Percentiles rank a stretch among this genome's conserved stretches.
Conservation (phyloP, 1,139 yeast genomes). For the Magnusiomyces fungicola region DNA sequence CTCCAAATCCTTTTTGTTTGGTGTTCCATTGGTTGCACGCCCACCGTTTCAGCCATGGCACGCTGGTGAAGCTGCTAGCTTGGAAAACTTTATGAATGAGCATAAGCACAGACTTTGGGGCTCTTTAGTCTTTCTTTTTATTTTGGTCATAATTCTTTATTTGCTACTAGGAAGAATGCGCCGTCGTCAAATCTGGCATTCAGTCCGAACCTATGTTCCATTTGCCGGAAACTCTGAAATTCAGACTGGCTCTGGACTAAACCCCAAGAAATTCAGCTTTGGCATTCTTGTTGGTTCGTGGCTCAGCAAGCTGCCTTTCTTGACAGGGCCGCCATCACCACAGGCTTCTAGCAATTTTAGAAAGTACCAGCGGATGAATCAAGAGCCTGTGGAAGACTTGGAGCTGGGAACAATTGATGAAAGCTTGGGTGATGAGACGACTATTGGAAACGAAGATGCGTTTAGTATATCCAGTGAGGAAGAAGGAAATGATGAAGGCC, state of each 20-base stretch:
- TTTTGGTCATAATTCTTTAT: constrained; percentile 40
- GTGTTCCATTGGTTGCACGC: not conserved
- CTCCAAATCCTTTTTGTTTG: not conserved
- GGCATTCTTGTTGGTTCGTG: not conserved
- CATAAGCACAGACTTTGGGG: constrained; percentile 53
- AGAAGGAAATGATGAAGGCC: no score
- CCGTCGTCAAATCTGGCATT: constrained; percentile 28
- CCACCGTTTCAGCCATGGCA: not conserved
- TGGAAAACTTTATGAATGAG: constrained; percentile 27
- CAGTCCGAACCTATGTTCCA: constrained; percentile 20
- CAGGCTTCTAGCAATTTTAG: constrained; percentile 13
- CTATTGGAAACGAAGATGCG: no score
- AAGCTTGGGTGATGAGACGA: no score
- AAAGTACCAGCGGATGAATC: constrained; percentile 2
- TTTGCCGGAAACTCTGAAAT: no score
- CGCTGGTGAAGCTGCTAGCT: constrained; percentile 2
- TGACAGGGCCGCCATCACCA: constrained; percentile 1
- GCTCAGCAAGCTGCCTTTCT: not conserved
- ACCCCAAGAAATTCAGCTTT: no score
- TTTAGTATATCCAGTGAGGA: no score
- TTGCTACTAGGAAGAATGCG: constrained; percentile 43
- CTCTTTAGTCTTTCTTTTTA: constrained; percentile 40
- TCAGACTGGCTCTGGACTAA: no score
- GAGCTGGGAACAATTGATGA: constrained; percentile 8
- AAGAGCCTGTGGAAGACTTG: constrained; percentile 4